phyloP scores from a whole-genome alignment of 495 filamentous ascomycete genomes.

The Immersiella caudata region DNA sequence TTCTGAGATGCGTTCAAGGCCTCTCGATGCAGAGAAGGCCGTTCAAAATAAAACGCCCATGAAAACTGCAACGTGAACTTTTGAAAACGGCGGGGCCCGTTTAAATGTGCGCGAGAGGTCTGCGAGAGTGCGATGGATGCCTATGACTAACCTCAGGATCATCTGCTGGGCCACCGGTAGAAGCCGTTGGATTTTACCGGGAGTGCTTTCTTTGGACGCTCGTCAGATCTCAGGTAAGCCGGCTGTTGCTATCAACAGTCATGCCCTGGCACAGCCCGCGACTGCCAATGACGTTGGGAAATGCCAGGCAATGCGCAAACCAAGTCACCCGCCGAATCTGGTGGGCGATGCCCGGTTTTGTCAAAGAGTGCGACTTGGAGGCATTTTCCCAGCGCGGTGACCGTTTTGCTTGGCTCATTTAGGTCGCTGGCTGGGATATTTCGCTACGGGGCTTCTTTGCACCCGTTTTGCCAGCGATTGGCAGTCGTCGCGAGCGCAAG shows the following conservation, averaged over 20 bases:
- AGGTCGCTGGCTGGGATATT: neutral
- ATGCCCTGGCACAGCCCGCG: neutral
- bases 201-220: conserved; percentile 12
- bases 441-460: conserved; percentile 5
- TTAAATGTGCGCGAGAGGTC: no score
- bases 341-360: conserved; percentile 9
- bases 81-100: no score
- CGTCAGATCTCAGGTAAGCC: neutral
- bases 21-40: no score
- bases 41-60: no score
- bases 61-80: no score
- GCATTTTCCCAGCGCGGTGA: neutral
- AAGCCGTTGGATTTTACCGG: neutral
- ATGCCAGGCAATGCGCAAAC: neutral
- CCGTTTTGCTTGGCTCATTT: conserved; percentile 15
- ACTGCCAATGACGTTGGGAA: neutral
- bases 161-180: neutral
- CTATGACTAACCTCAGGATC: no score
- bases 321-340: neutral
- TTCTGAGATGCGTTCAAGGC: no score
- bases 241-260: neutral
- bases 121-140: no score
- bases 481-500: neutral
- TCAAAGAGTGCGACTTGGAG: neutral
- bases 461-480: neutral